These are phyloP conservation scores for Tothia fuscella DNA, from an alignment of 2,329 filamentous ascomycete genomes.

Conservation along the genomic window DNA sequence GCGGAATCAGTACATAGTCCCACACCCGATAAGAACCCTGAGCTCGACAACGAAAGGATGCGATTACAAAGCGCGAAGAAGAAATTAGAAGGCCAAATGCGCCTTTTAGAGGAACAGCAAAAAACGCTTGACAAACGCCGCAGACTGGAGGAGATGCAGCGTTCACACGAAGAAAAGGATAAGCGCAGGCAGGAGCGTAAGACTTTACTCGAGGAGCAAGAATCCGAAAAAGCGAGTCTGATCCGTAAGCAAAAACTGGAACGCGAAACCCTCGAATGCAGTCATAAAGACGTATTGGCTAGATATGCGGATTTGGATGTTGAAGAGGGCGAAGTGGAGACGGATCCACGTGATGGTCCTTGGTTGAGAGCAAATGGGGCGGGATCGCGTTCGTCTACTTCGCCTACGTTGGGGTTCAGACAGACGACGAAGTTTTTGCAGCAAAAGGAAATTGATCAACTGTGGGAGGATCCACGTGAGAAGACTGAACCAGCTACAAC, in stretches of 20 bases:
- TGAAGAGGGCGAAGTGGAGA: too few species aligned
- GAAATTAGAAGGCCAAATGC: neutral
- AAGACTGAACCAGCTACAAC: too few species aligned
- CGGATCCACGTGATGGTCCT: too few species aligned
- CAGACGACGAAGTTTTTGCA: too few species aligned
- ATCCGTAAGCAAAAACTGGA: neutral
- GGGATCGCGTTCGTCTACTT: too few species aligned
- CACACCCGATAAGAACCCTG: neutral
- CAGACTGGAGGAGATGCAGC: neutral
- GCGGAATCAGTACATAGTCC: too few species aligned
- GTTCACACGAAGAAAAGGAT: neutral
- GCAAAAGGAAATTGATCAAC: too few species aligned
- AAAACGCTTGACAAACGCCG: neutral
- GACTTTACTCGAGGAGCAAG: conserved; percentile 1
- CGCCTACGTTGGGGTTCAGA: too few species aligned
- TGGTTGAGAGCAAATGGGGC: too few species aligned
- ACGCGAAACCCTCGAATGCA: neutral
- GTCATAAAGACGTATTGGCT: neutral
- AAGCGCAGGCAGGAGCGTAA: too few species aligned
- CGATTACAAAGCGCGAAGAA: neutral
- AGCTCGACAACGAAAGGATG: conserved; percentile 1
- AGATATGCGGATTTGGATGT: too few species aligned
- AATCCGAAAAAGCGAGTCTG: neutral
- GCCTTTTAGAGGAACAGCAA: neutral
- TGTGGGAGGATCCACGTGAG: too few species aligned